A percentile compares a stretch with the other conserved stretches of the same genome.
These are phyloP conservation scores for Coemansia sp. DNA, from an alignment of 192 early-diverging fungal genomes.

Conservation along the genomic window DNA sequence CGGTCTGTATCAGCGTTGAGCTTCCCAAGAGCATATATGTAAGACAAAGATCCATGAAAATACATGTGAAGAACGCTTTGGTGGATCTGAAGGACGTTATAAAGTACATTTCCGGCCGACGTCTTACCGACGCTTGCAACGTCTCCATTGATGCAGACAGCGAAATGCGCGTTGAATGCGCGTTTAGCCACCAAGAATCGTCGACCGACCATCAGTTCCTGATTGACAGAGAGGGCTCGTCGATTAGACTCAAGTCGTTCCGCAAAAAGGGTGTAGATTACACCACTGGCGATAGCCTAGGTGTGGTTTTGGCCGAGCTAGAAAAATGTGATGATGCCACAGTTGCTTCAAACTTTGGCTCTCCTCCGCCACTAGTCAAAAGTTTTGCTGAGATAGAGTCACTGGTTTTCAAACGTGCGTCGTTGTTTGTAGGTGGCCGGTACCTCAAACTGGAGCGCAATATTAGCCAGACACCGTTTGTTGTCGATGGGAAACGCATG, in stretches of 20 bases:
- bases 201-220: constrained; percentile 35
- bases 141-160: constrained; percentile 10
- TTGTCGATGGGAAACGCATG: constrained; percentile 65
- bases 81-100: constrained; percentile 41
- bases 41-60: constrained; percentile 30
- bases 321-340: constrained; percentile 17
- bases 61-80: neutral
- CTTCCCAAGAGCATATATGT: constrained; percentile 43
- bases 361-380: constrained; percentile 32
- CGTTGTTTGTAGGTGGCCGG: constrained; percentile 67
- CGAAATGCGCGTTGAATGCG: constrained; percentile 37
- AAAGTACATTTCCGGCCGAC: constrained; percentile 23
- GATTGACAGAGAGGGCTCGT: constrained; percentile 10
- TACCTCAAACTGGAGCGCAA: constrained; percentile 72
- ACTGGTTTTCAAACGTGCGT: constrained; percentile 52
- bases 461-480: constrained; percentile 87
- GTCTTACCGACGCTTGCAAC: neutral
- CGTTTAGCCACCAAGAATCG: constrained; percentile 25
- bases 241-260: constrained; percentile 20
- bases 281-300: constrained; percentile 15
- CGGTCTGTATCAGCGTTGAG: constrained; percentile 25
- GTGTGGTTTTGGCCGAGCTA: constrained; percentile 16
- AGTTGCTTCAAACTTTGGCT: constrained; percentile 14
- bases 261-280: constrained; percentile 22
- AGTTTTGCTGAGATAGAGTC: constrained; percentile 33